Evolutionary conservation across 257 asterid species (phyloP).

Genomic region (Marsdenia floribunda): DNA sequence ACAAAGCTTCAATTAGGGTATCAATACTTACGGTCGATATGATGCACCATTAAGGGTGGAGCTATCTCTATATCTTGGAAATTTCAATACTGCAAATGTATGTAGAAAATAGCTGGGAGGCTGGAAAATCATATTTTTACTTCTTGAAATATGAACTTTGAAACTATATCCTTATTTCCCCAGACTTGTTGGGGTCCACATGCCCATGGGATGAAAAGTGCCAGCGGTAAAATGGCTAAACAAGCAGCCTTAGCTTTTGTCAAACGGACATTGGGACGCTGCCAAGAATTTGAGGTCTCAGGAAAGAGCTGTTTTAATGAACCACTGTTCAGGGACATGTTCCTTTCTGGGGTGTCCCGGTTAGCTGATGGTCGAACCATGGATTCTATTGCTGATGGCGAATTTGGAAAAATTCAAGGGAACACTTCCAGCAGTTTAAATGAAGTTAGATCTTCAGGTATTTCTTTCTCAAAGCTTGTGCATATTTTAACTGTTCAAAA

Average conservation of each 20-base stretch:
- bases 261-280: slow-evolving; percentile 61
- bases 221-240: slow-evolving; percentile 72
- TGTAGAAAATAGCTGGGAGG: background rate
- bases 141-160: slow-evolving; percentile 1
- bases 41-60: background rate
- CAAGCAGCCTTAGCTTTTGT: slow-evolving; percentile 85
- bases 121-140: background rate
- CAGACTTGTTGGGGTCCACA: slow-evolving; percentile 80
- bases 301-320: slow-evolving; percentile 85
- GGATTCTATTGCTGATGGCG: slow-evolving; percentile 48
- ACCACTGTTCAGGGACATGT: slow-evolving; percentile 55
- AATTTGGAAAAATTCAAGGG: slow-evolving; percentile 39
- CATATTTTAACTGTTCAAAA: background rate
- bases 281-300: slow-evolving; percentile 55
- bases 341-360: slow-evolving; percentile 60
- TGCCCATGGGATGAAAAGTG: slow-evolving; percentile 84
- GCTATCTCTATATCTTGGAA: background rate
- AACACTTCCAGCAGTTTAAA: slow-evolving; percentile 47
- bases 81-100: background rate
- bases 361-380: slow-evolving; percentile 40
- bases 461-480: slow-evolving; percentile 1
- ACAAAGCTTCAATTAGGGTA: background rate
- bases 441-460: slow-evolving; percentile 74
- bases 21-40: background rate
- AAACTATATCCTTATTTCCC: background rate